phyloP scores from a whole-genome alignment of 192 early-diverging fungal species.

The Backusella westeae region DNA sequence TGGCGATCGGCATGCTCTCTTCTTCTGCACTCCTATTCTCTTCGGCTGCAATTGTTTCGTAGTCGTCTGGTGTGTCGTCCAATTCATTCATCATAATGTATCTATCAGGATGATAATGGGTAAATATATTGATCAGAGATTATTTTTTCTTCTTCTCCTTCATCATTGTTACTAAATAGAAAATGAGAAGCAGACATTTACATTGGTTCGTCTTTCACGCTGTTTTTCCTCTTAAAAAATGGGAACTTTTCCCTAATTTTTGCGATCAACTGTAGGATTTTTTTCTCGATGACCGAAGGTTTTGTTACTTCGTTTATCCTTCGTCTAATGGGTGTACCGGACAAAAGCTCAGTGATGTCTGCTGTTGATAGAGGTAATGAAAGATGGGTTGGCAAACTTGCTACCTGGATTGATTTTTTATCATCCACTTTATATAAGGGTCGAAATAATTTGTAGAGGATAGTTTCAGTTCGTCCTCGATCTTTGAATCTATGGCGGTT shows the following conservation, averaged over 20 bases:
- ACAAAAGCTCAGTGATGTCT: not conserved
- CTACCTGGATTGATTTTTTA: constrained; percentile 8
- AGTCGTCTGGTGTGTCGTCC: constrained; percentile 27
- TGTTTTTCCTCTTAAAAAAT: not conserved
- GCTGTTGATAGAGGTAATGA: not conserved
- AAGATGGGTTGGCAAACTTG: constrained; percentile 9
- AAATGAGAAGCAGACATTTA: not conserved
- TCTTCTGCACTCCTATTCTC: constrained; percentile 24
- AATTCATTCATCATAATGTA: not conserved
- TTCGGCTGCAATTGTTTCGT: constrained; percentile 31
- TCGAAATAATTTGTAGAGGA: constrained; percentile 14
- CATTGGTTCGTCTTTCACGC: not conserved
- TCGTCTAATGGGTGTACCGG: not conserved
- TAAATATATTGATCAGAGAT: not conserved
- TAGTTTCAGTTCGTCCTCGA: constrained; percentile 8
- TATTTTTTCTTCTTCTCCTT: not conserved
- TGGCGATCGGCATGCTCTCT: not conserved
- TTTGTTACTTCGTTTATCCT: not conserved
- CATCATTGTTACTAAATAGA: not conserved
- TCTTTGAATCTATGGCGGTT: constrained; percentile 13
- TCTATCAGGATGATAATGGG: not conserved
- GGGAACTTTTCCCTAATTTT: not conserved
- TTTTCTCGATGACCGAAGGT: not conserved
- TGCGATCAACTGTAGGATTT: not conserved
- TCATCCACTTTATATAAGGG: constrained; percentile 11